Evolutionary conservation across 2,329 filamentous ascomycete genomes (phyloP), one percentile per base, ranked within the genome.

Genomic region (Pseudonectria buxi): DNA sequence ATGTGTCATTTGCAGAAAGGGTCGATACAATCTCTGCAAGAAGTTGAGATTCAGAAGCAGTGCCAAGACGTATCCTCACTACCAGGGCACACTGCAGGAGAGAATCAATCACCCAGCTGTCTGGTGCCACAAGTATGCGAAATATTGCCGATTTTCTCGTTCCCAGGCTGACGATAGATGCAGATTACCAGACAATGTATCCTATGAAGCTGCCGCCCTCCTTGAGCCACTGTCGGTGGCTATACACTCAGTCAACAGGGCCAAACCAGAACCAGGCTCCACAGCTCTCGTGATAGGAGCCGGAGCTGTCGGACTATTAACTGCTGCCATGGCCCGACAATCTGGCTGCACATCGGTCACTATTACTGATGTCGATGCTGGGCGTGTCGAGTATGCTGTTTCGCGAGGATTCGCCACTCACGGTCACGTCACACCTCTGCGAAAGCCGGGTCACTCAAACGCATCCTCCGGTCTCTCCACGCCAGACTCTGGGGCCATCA

Each of bases 231-330:
- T 81, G 4, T 76, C 74, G 0, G 77, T 81, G 14, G 75, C 74
- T 14, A 73, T 80, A 31, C 77, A 80, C 46, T 72, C 76, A 4
- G 63, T 78, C 36, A 77, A 78, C 49, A 65, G 76, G 24, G 73
- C 74, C 10, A 58, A 53, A 22, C 69, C 68, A 3, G 55, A 64
- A 9, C 67, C 73, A 1, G 72, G 72, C 6, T 74, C 72, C 4
- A 73, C 69, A 2, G 72, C 74, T 4, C 59, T 82, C n/a, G 71
- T 83, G 18, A 69, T 81, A n/a, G 78, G 78, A 12, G 76, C 77
- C 10, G 78, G 78, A 12, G 73, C 78, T 2, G 71, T 83, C 22
- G 78, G 78, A 2, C 61, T 82, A 3, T 62, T 82, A 29, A 78
- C 74, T 10, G 76, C 77, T 4, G 75, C 74, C 14, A 78, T 81